Percentiles rank a stretch among this genome's conserved stretches.
phyloP scores from a whole-genome alignment of 179 eudicot species.

The Spinacia oleracea region DNA sequence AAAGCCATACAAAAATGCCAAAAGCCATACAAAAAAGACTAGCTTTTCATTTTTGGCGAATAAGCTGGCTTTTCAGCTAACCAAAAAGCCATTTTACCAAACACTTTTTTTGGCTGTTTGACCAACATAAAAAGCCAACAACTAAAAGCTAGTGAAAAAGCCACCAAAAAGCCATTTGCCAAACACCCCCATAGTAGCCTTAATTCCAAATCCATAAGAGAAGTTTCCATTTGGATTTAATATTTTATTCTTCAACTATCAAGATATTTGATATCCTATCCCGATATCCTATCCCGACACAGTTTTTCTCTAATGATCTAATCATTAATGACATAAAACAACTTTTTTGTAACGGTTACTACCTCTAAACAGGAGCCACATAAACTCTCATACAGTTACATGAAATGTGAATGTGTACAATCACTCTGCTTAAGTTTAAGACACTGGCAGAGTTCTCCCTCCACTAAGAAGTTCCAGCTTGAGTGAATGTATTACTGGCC shows the following conservation, averaged over 20 bases:
- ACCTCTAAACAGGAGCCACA: not conserved
- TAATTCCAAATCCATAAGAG: not conserved
- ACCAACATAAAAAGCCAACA: no score
- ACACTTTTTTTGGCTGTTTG: no score
- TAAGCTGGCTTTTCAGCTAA: no score
- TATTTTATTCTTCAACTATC: not conserved
- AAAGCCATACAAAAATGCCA: no score
- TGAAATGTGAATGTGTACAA: not conserved
- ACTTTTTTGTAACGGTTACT: not conserved
- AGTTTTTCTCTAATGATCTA: not conserved
- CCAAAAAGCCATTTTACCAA: no score
- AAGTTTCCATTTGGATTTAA: not conserved
- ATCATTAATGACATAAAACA: not conserved
- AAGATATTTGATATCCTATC: not conserved
- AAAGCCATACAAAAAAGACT: no score
- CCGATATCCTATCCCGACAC: not conserved
- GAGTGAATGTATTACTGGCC: not conserved
- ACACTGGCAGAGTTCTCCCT: not conserved
- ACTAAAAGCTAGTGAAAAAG: no score
- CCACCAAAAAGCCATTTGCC: no score
- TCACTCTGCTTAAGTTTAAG: not conserved
- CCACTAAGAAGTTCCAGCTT: not conserved
- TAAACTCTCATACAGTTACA: not conserved
- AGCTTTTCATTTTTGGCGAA: no score
- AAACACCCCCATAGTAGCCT: not conserved